A percentile compares a stretch with the other conserved stretches of the same genome.
Conservation (phyloP, 208 protist genomes). For the Trypanosoma avium region DNA sequence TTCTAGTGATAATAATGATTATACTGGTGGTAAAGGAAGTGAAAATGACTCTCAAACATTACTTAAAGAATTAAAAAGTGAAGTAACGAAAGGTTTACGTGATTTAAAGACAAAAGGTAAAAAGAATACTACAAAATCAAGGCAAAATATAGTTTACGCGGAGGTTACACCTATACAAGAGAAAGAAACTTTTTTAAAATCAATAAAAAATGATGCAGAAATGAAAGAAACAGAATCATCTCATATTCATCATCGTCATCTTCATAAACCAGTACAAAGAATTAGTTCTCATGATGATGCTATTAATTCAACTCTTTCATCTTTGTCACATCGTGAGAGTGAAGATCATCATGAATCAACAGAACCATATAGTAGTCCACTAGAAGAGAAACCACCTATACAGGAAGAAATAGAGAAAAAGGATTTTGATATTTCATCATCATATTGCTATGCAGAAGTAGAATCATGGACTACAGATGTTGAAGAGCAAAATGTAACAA, state of each 20-base stretch:
- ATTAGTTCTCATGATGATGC: background rate
- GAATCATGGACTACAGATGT: conserved; percentile 29
- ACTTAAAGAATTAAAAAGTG: conserved; percentile 20
- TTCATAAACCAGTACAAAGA: background rate
- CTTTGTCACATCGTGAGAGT: conserved; percentile 20
- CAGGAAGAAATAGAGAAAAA: background rate
- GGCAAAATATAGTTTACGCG: conserved; percentile 12
- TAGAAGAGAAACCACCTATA: background rate
- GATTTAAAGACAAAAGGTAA: conserved; percentile 7
- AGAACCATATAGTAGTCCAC: conserved; percentile 16
- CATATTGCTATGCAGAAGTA: conserved; percentile 42
- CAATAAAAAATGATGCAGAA: background rate
- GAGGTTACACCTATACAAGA: conserved; percentile 3
- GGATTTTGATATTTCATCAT: conserved; percentile 28
- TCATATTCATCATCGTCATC: background rate
- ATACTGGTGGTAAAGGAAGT: too few species aligned
- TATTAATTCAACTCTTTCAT: conserved; percentile 17
- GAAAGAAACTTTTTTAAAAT: background rate
- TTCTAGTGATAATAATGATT: background rate
- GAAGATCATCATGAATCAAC: background rate
- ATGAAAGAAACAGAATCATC: background rate
- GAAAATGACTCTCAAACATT: conserved; percentile 3
- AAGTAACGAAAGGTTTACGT: conserved; percentile 14
- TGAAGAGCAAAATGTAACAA: background rate
- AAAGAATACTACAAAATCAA: background rate